phyloP scores from a whole-genome alignment of 441 rosid species.

The Cnidoscolus chayamansa region DNA sequence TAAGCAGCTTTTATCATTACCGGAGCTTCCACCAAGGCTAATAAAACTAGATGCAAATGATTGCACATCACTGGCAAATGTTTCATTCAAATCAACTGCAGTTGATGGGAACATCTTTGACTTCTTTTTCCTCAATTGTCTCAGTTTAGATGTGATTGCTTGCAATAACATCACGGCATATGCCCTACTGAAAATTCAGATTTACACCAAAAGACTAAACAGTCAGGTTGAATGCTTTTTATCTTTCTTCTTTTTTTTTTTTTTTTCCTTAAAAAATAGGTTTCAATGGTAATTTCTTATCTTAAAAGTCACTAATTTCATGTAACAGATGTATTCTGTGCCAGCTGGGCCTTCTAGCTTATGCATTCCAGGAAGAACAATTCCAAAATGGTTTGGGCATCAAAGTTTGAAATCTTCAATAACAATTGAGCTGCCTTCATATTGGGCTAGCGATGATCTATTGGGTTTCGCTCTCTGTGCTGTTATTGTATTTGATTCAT shows the following conservation, averaged over 20 bases:
- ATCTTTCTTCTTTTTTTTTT: no score
- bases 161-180: background rate
- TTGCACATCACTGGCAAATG: background rate
- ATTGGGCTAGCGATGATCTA: background rate
- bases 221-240: background rate
- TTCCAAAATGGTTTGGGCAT: constrained; percentile 24
- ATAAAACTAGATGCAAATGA: background rate
- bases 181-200: background rate
- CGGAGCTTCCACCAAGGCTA: constrained; percentile 9
- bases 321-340: background rate
- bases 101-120: background rate
- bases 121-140: background rate
- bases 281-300: background rate
- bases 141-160: background rate
- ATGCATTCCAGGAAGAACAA: constrained; percentile 19
- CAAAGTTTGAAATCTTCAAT: constrained; percentile 15
- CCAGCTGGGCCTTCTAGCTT: background rate
- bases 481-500: constrained; percentile 5
- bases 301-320: background rate
- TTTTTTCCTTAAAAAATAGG: background rate
- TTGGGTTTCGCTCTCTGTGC: constrained; percentile 16
- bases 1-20: background rate
- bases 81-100: background rate
- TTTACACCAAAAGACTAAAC: background rate
- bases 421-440: constrained; percentile 13